phyloP scores from a whole-genome alignment of 2,329 filamentous ascomycete genomes.

The Diaporthe caulivora region DNA sequence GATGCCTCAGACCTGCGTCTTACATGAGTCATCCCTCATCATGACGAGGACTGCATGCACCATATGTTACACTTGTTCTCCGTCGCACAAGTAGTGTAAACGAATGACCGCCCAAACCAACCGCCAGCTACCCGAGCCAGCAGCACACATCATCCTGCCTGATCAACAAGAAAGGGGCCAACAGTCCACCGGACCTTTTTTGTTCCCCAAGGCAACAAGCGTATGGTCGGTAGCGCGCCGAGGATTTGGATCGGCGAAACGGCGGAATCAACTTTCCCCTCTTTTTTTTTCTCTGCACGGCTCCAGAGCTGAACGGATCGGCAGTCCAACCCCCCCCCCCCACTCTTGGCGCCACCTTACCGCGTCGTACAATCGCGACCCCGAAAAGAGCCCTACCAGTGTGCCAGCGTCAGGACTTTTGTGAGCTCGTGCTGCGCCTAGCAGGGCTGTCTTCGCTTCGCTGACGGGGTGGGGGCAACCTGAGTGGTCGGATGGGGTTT shows the following conservation, averaged over 20 bases:
- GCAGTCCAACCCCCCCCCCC: not conserved
- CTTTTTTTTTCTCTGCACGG: not conserved
- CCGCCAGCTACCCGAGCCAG: not conserved
- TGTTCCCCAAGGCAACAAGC: not conserved
- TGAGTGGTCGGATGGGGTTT: not conserved
- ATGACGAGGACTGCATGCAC: not conserved
- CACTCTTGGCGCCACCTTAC: not conserved
- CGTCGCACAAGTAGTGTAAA: not conserved
- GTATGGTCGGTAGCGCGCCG: not conserved
- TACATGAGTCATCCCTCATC: constrained; percentile 21
- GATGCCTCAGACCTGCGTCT: not conserved
- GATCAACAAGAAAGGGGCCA: not conserved
- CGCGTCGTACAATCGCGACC: not conserved
- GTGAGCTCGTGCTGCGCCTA: not conserved
- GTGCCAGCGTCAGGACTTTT: constrained; percentile 9
- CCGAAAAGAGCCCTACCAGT: no score
- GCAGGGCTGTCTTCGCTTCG: not conserved
- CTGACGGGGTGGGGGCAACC: no score
- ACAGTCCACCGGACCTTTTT: not conserved
- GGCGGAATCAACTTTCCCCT: not conserved
- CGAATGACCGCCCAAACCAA: not conserved
- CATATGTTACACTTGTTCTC: not conserved
- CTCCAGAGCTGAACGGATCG: constrained; percentile 4
- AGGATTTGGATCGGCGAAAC: constrained; percentile 30
- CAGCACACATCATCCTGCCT: not conserved